Evolutionary conservation across 495 filamentous ascomycete species (phyloP).

Genomic region (Aspergillus baeticus): DNA sequence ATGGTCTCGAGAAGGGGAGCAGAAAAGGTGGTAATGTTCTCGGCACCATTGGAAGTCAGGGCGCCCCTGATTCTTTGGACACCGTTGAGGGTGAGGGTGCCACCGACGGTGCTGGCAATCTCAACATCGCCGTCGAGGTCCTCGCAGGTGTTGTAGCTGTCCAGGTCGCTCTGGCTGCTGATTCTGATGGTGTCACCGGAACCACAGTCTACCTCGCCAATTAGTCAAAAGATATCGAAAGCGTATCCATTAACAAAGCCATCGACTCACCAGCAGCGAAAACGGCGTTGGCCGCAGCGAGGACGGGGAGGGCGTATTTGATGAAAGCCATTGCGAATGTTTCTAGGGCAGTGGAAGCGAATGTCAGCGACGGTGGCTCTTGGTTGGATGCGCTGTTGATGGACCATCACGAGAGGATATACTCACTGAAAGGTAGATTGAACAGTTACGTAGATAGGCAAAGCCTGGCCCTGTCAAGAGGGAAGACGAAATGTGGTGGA

Average conservation of each 20-base stretch:
- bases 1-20: conserved; percentile 50
- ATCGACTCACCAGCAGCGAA: conserved; percentile 52
- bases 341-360: neutral
- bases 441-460: conserved; percentile 9
- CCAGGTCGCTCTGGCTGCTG: conserved; percentile 69
- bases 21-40: conserved; percentile 53
- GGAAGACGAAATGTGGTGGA: conserved; percentile 8
- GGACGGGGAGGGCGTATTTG: conserved; percentile 70
- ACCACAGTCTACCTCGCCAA: conserved; percentile 27
- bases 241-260: neutral
- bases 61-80: conserved; percentile 66
- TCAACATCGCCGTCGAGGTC: conserved; percentile 69
- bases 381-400: neutral
- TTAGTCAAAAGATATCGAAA: conserved; percentile 1
- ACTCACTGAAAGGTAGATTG: conserved; percentile 18
- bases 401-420: neutral
- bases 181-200: conserved; percentile 50
- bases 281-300: conserved; percentile 64
- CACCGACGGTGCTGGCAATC: conserved; percentile 53
- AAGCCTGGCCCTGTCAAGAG: conserved; percentile 16
- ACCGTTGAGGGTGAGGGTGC: conserved; percentile 42
- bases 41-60: conserved; percentile 59
- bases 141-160: conserved; percentile 61
- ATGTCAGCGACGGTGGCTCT: neutral
- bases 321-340: conserved; percentile 66